Percentiles rank a stretch among this genome's conserved stretches.
These are phyloP conservation scores for Ophiostoma sp. DNA, from an alignment of 2,329 filamentous ascomycete species.

Conservation along the genomic window DNA sequence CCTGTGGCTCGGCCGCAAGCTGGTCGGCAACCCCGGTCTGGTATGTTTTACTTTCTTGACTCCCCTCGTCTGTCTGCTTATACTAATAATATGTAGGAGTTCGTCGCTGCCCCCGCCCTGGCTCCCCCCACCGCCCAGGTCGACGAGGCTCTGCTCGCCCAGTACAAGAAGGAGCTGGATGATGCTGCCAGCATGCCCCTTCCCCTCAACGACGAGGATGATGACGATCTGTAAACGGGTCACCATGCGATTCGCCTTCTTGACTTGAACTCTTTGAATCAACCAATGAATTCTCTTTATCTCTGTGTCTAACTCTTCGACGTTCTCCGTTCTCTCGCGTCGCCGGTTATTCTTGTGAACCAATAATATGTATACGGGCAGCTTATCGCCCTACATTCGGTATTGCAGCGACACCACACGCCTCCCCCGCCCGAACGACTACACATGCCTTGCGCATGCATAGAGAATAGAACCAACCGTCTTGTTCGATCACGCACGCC, in stretches of 20 bases:
- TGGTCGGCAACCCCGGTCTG: slow-evolving; percentile 85
- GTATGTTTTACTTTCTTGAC: slow-evolving; percentile 47
- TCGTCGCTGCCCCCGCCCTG: slow-evolving; percentile 90
- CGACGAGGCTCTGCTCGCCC: slow-evolving; percentile 71
- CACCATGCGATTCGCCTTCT: slow-evolving; percentile 2
- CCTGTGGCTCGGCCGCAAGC: slow-evolving; percentile 98
- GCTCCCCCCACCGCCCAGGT: slow-evolving; percentile 89
- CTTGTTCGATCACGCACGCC: background rate
- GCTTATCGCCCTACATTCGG: background rate
- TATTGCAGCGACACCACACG: background rate
- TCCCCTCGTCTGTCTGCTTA: slow-evolving; percentile 27
- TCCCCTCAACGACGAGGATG: slow-evolving; percentile 87
- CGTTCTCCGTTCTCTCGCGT: background rate
- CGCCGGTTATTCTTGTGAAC: background rate
- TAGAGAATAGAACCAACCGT: background rate
- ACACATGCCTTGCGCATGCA: background rate
- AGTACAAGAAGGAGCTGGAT: slow-evolving; percentile 87
- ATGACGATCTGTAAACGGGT: slow-evolving; percentile 53
- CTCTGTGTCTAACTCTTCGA: background rate
- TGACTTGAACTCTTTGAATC: background rate
- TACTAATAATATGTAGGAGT: slow-evolving; percentile 60
- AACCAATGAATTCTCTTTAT: background rate
- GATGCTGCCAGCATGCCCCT: slow-evolving; percentile 76
- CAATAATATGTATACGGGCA: slow-evolving; percentile 2
- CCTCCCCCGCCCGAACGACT: background rate